These are phyloP conservation scores for Sordaria brevicollis DNA, from an alignment of 495 filamentous ascomycete species.

Conservation along the genomic window DNA sequence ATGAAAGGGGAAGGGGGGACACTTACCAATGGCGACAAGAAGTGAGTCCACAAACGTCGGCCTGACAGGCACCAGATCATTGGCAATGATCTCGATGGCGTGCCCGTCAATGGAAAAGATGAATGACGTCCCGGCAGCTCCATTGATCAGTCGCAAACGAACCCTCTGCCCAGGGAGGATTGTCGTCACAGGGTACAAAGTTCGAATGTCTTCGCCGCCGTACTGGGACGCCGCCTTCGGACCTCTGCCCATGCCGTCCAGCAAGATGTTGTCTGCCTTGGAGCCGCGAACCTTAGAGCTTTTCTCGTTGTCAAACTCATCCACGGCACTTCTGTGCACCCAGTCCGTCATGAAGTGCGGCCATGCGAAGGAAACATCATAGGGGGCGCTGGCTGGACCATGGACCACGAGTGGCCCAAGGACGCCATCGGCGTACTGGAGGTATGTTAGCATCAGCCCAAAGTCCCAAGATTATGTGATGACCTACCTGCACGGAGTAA, in stretches of 20 bases:
- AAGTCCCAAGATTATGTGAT: not conserved
- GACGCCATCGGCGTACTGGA: constrained; percentile 38
- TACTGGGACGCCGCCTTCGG: not conserved
- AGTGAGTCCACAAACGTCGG: constrained; percentile 26
- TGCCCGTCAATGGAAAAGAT: not conserved
- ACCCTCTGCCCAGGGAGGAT: not conserved
- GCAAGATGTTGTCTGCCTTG: constrained; percentile 16
- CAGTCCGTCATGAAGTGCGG: constrained; percentile 25
- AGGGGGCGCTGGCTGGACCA: constrained; percentile 36
- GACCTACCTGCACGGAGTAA: constrained; percentile 22
- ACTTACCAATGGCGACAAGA: constrained; percentile 42
- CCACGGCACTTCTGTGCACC: constrained; percentile 19
- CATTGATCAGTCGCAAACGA: not conserved
- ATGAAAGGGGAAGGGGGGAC: not conserved
- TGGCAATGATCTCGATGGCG: not conserved
- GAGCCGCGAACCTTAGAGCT: not conserved
- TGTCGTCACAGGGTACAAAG: not conserved
- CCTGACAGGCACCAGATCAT: not conserved
- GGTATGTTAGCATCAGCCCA: not conserved
- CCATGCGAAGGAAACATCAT: constrained; percentile 45
- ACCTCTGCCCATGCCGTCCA: constrained; percentile 20
- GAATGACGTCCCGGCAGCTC: not conserved
- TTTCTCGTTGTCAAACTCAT: constrained; percentile 4
- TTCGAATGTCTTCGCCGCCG: not conserved
- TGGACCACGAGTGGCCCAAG: constrained; percentile 42